Evolutionary conservation across 208 protist genomes (phyloP).

Genomic region (Tritrichomonas musculus): DNA sequence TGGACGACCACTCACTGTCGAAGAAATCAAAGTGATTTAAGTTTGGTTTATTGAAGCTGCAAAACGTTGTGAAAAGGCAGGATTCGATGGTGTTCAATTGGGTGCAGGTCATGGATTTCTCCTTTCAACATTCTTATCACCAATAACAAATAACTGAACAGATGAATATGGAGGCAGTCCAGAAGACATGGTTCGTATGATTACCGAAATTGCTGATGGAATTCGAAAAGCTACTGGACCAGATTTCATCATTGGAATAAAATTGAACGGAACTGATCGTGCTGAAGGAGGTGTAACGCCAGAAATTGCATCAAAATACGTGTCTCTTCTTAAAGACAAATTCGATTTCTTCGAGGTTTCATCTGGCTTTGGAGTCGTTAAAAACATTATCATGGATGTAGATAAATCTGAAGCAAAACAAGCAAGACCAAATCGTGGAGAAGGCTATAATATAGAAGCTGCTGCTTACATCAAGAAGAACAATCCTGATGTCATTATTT

Average conservation of each 20-base stretch:
- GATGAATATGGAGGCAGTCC: background rate
- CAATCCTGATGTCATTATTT: background rate
- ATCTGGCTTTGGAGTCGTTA: background rate
- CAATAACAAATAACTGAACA: background rate
- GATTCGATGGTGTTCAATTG: background rate
- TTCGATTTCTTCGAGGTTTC: conserved; percentile 15
- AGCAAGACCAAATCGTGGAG: no score
- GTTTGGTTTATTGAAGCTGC: background rate
- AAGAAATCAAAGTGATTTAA: conserved; percentile 7
- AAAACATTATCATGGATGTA: no score
- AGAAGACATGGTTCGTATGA: background rate
- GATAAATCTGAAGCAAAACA: no score
- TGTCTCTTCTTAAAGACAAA: background rate
- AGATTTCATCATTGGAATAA: background rate
- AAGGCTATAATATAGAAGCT: background rate
- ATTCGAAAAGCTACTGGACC: background rate
- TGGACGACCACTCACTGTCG: background rate
- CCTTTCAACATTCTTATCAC: background rate
- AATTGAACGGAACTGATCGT: background rate
- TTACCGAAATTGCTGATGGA: background rate
- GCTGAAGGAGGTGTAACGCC: background rate
- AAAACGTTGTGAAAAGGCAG: background rate
- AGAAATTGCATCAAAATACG: background rate
- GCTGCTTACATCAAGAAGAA: background rate
- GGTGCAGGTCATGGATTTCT: conserved; percentile 24